Evolutionary conservation across 192 early-diverging fungal species (phyloP), one percentile per base, ranked within the genome.

Genomic region (Coemansia guatemalensis): DNA sequence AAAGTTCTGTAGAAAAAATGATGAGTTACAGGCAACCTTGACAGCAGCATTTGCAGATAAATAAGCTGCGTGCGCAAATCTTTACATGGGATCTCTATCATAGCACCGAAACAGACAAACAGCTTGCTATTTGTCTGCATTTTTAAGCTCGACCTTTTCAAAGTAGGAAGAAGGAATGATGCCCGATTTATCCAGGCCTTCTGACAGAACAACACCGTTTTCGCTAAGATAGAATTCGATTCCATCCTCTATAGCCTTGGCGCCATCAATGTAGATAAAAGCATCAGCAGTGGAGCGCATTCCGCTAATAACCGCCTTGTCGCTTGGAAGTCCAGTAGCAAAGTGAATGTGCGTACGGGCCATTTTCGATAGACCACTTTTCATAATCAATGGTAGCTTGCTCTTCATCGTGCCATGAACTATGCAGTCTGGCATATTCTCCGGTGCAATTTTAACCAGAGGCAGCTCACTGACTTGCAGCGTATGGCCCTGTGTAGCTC

Each of bases 281-380:
- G 92, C 78, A 54, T 91, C 70, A 41, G 87, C 85, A 8, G 74
- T 69, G 11, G 33, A 57, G 18, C 94, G 73, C 89, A 98, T 94
- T 39, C 84, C 90, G 54, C 90, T 93, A 55, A 87, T 88, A 17
- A 95, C 92, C 12, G 73, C 82, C 18, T 69, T 44, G 27, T 90
- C 89, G 3, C 87, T 88, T 4, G 73, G 85, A 56, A 84, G 68
- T 0, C 92, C 93, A 4, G 80, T 56, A 1, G 94, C 91, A 75
- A 92, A 91, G 64, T 98, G 95, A 55, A 98, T 94, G 77, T 98
- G 94, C 29, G 90, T 93, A 44, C 95, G 85, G 27, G 48, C 55
- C 94, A 98, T 98, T 30, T 65, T 75, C 6, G 75, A 85, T 29
- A 96, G 80, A 7, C 94, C 93, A 11, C 71, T 21, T 39, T 73